These are phyloP conservation scores for Zoysia japonica DNA, from an alignment of 176 grass and related monocot genomes.

Conservation along the genomic window DNA sequence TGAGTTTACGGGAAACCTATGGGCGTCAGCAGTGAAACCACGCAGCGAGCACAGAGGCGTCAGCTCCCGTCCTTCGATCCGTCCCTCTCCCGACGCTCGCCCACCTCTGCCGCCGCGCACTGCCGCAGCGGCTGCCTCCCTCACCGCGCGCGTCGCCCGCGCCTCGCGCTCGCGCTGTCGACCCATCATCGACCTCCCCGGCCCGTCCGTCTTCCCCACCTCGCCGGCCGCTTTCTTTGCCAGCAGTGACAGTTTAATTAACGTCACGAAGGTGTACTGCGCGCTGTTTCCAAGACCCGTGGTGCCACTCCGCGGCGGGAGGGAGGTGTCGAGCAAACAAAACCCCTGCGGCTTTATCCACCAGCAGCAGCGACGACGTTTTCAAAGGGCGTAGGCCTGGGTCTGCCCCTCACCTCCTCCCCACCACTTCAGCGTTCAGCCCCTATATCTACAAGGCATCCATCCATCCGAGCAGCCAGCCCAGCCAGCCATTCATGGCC, in stretches of 20 bases:
- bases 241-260: too few species aligned
- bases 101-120: neutral
- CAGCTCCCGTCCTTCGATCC: neutral
- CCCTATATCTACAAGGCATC: neutral
- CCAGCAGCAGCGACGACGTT: conserved; percentile 8
- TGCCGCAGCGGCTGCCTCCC: neutral
- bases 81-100: neutral
- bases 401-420: conserved; percentile 14
- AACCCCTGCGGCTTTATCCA: conserved; percentile 33
- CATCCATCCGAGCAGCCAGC: neutral
- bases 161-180: conserved; percentile 25
- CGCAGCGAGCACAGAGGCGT: neutral
- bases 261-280: too few species aligned
- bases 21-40: too few species aligned
- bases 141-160: conserved; percentile 17
- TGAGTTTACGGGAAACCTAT: neutral
- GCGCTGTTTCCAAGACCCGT: neutral
- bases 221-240: too few species aligned
- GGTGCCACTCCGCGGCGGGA: neutral
- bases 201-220: neutral
- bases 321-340: conserved; percentile 25
- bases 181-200: too few species aligned
- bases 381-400: conserved; percentile 45
- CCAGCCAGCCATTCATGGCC: conserved; percentile 41
- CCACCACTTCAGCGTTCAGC: neutral